Evolutionary conservation across 768 basidiomycete species (phyloP), one percentile per base, ranked within the genome.

Genomic region (Boletus bicolor): DNA sequence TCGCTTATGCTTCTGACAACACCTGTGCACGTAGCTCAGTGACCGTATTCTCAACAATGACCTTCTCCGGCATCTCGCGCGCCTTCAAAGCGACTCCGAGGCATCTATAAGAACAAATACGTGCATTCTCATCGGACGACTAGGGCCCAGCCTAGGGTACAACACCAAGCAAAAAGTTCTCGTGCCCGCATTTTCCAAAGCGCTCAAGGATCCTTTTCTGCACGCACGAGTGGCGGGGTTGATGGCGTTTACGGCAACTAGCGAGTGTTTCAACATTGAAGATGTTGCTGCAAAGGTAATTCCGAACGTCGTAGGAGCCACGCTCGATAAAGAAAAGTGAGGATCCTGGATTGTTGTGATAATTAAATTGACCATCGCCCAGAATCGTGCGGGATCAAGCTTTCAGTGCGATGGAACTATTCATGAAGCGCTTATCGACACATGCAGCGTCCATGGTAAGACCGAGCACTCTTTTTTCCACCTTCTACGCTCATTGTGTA

Each of bases 21-120:
- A 21, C 24, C 36, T 21, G 10, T 38, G 7, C 4, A 12, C 32
- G 2, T 58, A 97, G 93, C 79, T 99, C 49, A 89, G 77, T 48
- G 94, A 97, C 60, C 87, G 96, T 2, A 83, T 98, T 38, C 79
- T 98, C 37, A 99, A 99, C 73, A 99, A 98, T 64, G 97, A 99
- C 57, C 84, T 99, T 19, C 82, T 99, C 11, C 87, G 96, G 2
- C 82, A 91, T 58, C 82, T 99, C 24, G 96, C 96, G 2, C 92
- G 91, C 65, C 87, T 91, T 74, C 97, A 99, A 74, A 84, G 80
- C 35, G 97, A 98, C 66, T 78, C 87, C 1, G 97, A 99, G 72
- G 83, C 95, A 4, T 95, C 94, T 6, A 98, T 98, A 63, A 83
- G 97, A 44, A 98, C 97, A 15, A 98, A 98, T 65, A 97, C 97